Percentiles rank a stretch among this genome's conserved stretches.
Evolutionary conservation across 306 rosid species (phyloP).

Genomic region (Ziziphus jujuba): DNA sequence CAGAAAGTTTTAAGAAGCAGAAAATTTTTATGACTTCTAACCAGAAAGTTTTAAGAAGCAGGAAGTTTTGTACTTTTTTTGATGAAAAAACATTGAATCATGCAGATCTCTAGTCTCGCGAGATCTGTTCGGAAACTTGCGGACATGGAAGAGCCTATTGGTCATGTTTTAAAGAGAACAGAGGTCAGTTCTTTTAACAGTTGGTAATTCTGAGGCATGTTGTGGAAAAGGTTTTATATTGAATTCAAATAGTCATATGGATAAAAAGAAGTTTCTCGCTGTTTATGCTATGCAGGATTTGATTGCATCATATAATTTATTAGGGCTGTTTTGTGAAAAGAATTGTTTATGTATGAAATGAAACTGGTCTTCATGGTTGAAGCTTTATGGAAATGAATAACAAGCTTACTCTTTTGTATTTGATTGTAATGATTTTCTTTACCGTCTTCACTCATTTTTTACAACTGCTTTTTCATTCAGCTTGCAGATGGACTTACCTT

Average conservation of each 20-base stretch:
- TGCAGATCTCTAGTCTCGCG: conserved; percentile 67
- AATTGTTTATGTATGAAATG: too few species aligned
- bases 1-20: neutral
- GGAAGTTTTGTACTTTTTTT: neutral
- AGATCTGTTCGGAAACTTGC: conserved; percentile 75
- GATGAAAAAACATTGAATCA: conserved; percentile 1
- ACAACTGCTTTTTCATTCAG: conserved; percentile 47
- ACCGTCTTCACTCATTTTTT: conserved; percentile 16
- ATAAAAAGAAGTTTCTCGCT: too few species aligned
- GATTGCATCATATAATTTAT: too few species aligned
- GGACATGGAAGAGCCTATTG: conserved; percentile 83
- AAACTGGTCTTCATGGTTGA: neutral
- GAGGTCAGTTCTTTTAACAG: conserved; percentile 49
- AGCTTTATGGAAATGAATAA: neutral
- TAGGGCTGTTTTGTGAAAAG: too few species aligned
- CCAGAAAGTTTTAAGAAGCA: neutral
- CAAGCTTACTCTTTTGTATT: neutral
- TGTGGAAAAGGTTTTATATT: neutral
- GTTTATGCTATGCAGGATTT: too few species aligned
- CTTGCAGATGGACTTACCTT: conserved; percentile 69
- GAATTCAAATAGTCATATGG: neutral
- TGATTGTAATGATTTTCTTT: neutral
- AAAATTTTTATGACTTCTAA: neutral
- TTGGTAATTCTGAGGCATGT: neutral
- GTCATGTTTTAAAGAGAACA: conserved; percentile 62